Evolutionary conservation across 2,329 filamentous ascomycete genomes (phyloP).

Genomic region (Proliferodiscus dingleyae): DNA sequence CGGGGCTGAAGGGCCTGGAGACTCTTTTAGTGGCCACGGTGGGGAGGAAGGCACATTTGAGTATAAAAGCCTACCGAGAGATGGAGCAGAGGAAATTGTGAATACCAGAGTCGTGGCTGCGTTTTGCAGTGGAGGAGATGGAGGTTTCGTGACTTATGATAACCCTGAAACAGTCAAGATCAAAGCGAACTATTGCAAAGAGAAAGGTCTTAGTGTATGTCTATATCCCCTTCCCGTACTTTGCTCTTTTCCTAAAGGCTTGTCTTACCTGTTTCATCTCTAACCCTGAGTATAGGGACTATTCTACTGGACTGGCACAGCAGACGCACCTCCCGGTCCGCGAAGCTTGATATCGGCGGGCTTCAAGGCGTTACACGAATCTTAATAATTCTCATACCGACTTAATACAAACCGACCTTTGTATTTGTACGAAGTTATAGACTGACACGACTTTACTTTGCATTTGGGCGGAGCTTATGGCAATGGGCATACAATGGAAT

Average conservation of each 20-base stretch:
- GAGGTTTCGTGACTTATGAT: constrained; percentile 76
- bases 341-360: constrained; percentile 55
- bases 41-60: constrained; percentile 70
- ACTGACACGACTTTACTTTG: too few species aligned
- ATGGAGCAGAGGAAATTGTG: constrained; percentile 58
- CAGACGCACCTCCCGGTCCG: constrained; percentile 56
- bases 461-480: too few species aligned
- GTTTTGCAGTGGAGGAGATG: constrained; percentile 66
- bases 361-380: constrained; percentile 51
- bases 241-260: too few species aligned
- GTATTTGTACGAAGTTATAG: constrained; percentile 12
- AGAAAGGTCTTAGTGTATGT: constrained; percentile 59
- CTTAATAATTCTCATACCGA: constrained; percentile 3
- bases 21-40: constrained; percentile 49
- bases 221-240: not conserved
- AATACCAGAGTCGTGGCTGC: constrained; percentile 66
- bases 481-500: too few species aligned
- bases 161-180: constrained; percentile 69
- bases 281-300: constrained; percentile 49
- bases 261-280: constrained; percentile 5
- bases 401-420: constrained; percentile 1
- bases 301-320: constrained; percentile 78
- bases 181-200: constrained; percentile 70
- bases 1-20: constrained; percentile 58
- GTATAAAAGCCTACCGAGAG: constrained; percentile 63